Percentiles rank a stretch among this genome's conserved stretches.
These are phyloP conservation scores for Cubamyces sp. DNA, from an alignment of 768 basidiomycete genomes.

Conservation along the genomic window DNA sequence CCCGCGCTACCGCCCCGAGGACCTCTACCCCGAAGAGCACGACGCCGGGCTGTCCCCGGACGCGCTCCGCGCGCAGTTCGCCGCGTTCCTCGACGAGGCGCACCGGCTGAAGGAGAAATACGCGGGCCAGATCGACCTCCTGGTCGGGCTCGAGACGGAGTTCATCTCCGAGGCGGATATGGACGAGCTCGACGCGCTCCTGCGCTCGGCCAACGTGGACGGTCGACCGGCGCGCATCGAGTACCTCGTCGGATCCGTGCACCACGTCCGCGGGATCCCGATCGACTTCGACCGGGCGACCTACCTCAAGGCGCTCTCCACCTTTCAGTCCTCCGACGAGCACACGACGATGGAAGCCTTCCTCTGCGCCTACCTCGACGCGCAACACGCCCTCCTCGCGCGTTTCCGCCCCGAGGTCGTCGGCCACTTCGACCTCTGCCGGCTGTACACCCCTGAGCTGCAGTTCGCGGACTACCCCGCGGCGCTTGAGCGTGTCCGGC, in stretches of 20 bases:
- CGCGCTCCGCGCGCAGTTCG: conserved; percentile 66
- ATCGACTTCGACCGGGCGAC: conserved; percentile 89
- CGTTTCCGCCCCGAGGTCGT: conserved; percentile 85
- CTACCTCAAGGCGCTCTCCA: conserved; percentile 62
- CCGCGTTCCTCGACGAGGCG: conserved; percentile 76
- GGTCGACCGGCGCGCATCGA: conserved; percentile 60
- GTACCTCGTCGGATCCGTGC: conserved; percentile 91
- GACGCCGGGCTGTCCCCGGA: conserved; percentile 60
- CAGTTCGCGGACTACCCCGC: conserved; percentile 56
- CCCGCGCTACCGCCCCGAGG: conserved; percentile 78
- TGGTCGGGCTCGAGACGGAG: conserved; percentile 94
- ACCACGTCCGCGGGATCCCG: conserved; percentile 85
- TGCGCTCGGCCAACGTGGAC: conserved; percentile 37
- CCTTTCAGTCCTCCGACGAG: conserved; percentile 28
- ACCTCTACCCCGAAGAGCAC: conserved; percentile 93
- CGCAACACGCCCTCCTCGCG: conserved; percentile 72
- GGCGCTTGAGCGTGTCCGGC: conserved; percentile 66
- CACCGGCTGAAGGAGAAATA: conserved; percentile 71
- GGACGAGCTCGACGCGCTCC: conserved; percentile 53
- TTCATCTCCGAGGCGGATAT: conserved; percentile 75
- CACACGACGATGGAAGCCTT: conserved; percentile 47
- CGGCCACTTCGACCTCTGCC: conserved; percentile 92
- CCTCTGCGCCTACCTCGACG: conserved; percentile 79
- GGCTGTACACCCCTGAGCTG: conserved; percentile 75
- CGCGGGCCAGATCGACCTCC: conserved; percentile 65